Evolutionary conservation across 306 rosid genomes (phyloP).

Genomic region (Medicago ruthenica): DNA sequence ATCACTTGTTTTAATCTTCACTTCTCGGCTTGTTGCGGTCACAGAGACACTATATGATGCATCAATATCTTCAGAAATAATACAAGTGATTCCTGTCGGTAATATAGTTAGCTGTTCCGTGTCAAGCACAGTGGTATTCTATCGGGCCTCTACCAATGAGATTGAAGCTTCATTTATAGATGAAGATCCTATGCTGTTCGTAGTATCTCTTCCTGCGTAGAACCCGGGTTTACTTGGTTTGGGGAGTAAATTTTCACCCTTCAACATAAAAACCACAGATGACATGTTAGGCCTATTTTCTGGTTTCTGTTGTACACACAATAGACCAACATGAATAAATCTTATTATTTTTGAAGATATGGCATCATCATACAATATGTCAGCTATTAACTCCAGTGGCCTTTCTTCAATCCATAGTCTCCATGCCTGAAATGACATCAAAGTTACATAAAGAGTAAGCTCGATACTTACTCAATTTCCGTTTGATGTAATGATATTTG

Average conservation of each 20-base stretch:
- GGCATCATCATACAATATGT: not conserved
- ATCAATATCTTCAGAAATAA: too few species aligned
- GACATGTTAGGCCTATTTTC: conserved; percentile 14
- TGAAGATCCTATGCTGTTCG: not conserved
- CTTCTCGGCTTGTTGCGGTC: too few species aligned
- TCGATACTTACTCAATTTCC: not conserved
- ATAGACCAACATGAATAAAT: not conserved
- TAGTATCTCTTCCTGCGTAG: not conserved
- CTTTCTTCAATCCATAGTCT: not conserved
- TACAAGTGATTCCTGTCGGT: too few species aligned
- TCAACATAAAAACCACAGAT: not conserved
- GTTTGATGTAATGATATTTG: not conserved
- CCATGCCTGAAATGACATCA: not conserved
- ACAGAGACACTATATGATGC: too few species aligned
- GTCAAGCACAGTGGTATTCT: not conserved
- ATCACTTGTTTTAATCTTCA: too few species aligned
- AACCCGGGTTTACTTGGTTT: not conserved
- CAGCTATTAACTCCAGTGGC: not conserved
- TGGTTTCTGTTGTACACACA: conserved; percentile 13
- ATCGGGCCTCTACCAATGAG: not conserved
- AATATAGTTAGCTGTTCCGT: too few species aligned
- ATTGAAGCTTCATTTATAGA: not conserved
- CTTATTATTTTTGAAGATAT: not conserved
- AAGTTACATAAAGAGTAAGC: not conserved
- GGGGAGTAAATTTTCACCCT: not conserved